Evolutionary conservation across 768 basidiomycete species (phyloP).

Genomic region (Leccinellum rugosiceps): DNA sequence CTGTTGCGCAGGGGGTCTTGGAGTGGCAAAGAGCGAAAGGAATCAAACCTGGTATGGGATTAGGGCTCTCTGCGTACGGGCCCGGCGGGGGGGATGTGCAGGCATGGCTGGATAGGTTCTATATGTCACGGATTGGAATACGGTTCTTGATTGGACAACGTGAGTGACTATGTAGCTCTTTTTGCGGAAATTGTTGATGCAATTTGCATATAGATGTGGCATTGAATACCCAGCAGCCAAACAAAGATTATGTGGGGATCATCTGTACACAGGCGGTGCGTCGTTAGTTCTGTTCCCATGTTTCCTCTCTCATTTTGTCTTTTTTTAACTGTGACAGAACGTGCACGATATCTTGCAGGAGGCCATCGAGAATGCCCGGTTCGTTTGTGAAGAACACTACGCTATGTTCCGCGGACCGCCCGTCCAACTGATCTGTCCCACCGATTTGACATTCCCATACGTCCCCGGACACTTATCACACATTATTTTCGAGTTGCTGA

Average conservation of each 20-base stretch:
- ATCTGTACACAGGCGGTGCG: constrained; percentile 89
- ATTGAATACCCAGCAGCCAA: constrained; percentile 86
- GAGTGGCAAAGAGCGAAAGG: constrained; percentile 82
- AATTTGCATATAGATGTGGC: constrained; percentile 70
- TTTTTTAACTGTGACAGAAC: constrained; percentile 49
- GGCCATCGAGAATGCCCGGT: constrained; percentile 95
- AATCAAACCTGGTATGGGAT: constrained; percentile 27
- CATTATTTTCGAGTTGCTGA: constrained; percentile 94
- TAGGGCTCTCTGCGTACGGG: constrained; percentile 35
- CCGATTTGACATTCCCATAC: constrained; percentile 84
- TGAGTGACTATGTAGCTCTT: constrained; percentile 35
- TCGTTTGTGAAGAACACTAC: constrained; percentile 94
- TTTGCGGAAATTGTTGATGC: not conserved
- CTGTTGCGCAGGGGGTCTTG: constrained; percentile 92
- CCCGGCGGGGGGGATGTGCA: constrained; percentile 87
- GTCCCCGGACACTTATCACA: constrained; percentile 96
- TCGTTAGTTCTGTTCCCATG: constrained; percentile 10
- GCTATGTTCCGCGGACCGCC: constrained; percentile 95
- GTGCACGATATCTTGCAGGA: constrained; percentile 98
- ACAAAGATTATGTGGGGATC: constrained; percentile 92
- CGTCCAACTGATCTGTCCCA: constrained; percentile 93
- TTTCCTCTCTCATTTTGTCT: not conserved
- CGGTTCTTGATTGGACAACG: constrained; percentile 97
- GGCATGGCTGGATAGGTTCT: constrained; percentile 95
- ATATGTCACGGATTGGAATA: constrained; percentile 93